Base-by-base conservation (phyloP, 768 basidiomycete genomes). In the Xanthoconium purpureum region DNA sequence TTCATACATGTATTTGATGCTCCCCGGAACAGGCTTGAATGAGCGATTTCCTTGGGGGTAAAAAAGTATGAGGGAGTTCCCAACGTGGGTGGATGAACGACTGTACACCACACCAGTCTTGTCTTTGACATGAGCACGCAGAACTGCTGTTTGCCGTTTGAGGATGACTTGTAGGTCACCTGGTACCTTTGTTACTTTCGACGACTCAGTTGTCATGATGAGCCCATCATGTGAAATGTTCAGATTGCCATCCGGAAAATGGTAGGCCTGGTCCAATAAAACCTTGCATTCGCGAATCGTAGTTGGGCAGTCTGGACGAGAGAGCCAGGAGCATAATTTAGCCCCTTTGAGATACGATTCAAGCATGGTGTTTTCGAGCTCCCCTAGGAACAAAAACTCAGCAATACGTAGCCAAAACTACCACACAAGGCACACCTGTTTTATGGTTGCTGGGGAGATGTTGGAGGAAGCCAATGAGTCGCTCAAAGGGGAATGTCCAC, bases 401-500 rank as follows among this genome's bases (percentile, higher is more conserved):
- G n/a, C n/a, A n/a, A n/a, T n/a, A n/a, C n/a, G n/a, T n/a, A n/a
- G n/a, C n/a, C n/a, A n/a, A n/a, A n/a, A n/a, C n/a, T n/a, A n/a
- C n/a, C n/a, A n/a, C n/a, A n/a, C n/a, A n/a, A n/a, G n/a, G n/a
- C n/a, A n/a, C n/a, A n/a, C n/a, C n/a, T n/a, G n/a, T n/a, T 44
- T 60, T 67, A 36, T 68, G 61, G 52, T 72, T 72, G 0, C 24
- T 65, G 0, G 60, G 67, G 1, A 69, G 51, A 1, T 35, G 29
- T 36, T 71, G 65, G 1, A 72, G 49, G 0, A 43, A 33, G 0
- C 70, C 65, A 37, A 71, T 71, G 1, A 71, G 36, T 2, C 50
- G 39, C 30, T 72, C 55, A 12, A 67, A 50, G 6, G 64, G 66
- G 35, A 64, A 71, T 4, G 56, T 53, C 66, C 70, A 70, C 65